Evolutionary conservation across 2,329 filamentous ascomycete genomes (phyloP), one percentile per base, ranked within the genome.

Genomic region (Colletotrichum kahawae): DNA sequence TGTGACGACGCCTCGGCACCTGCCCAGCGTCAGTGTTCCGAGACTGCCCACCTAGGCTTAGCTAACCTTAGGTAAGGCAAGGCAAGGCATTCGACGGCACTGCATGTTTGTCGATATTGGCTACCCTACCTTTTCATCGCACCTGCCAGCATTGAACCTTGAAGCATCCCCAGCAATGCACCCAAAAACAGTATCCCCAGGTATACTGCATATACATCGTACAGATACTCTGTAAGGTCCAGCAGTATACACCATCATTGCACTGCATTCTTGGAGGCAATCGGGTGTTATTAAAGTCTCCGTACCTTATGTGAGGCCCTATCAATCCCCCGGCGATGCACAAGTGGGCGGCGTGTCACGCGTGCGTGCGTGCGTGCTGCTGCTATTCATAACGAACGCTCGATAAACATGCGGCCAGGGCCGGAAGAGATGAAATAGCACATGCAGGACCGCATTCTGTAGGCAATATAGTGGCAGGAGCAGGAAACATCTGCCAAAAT

Each of bases 81-180:
- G 29, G 29, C 29, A 29, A 29, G 29, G 29, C 29, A 29, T 29
- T 16, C 70, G 60, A 54, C 71, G 70, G 14, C 51, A 24, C 71
- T 69, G 68, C 72, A 75, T 71, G 68, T 75, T 67, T 63, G 68
- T 75, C 54, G 56, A 71, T 62, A 67, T 75, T 75, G 68, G 48
- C 72, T 75, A 21, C 68, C 72, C 68, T 75, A 71, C 72, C 57
- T 70, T 63, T 66, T 54, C 31, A 12, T n/a, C 9, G 51, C 48
- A 18, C 43, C 21, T 27, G 29, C 27, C 54, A 64, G 64, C 63
- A 72, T 63, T 63, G 34, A 33, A 66, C 43, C 43, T 51, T 65
- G 67, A n/a, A 66, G 27, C 38, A 18, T 24, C n/a, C 43, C 43
- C 13, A 12, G 43, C 43, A n/a, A n/a, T 48, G 43, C 43, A 21